These are phyloP conservation scores for Tuber brumale DNA, from an alignment of 495 filamentous ascomycete genomes.

Conservation along the genomic window DNA sequence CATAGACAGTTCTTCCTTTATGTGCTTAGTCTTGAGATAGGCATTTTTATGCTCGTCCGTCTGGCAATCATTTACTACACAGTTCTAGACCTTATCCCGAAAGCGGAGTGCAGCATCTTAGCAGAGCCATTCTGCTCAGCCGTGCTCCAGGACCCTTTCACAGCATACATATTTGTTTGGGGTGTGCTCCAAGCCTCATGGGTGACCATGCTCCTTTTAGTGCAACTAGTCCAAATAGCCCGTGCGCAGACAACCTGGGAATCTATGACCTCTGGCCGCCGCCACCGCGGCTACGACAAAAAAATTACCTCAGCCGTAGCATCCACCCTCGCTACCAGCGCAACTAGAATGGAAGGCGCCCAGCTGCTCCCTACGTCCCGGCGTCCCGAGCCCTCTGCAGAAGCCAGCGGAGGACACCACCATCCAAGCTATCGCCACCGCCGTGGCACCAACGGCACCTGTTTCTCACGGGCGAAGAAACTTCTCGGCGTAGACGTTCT, in stretches of 20 bases:
- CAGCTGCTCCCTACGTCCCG: slow-evolving; percentile 52
- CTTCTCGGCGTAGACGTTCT: slow-evolving; percentile 88
- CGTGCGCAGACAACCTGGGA: slow-evolving; percentile 93
- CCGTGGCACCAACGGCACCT: slow-evolving; percentile 48
- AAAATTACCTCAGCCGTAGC: slow-evolving; percentile 59
- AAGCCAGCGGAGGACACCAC: slow-evolving; percentile 45
- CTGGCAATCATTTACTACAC: slow-evolving; percentile 22
- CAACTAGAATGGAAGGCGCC: slow-evolving; percentile 60
- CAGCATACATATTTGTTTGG: slow-evolving; percentile 71
- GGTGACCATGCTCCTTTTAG: slow-evolving; percentile 90
- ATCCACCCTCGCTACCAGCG: slow-evolving; percentile 69
- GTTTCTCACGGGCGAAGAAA: slow-evolving; percentile 69
- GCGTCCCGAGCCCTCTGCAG: slow-evolving; percentile 43
- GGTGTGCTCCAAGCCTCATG: slow-evolving; percentile 74
- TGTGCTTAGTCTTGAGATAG: slow-evolving; percentile 65
- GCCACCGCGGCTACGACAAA: slow-evolving; percentile 44
- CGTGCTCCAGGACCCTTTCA: slow-evolving; percentile 74
- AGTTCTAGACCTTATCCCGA: slow-evolving; percentile 9
- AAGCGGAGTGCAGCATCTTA: slow-evolving; percentile 65
- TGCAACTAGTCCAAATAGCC: slow-evolving; percentile 84
- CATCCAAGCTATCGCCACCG: slow-evolving; percentile 34
- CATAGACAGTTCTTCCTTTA: slow-evolving; percentile 92
- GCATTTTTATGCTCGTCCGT: slow-evolving; percentile 53
- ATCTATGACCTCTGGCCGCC: slow-evolving; percentile 68
- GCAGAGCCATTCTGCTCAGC: slow-evolving; percentile 63